Conservation (phyloP, 192 early-diverging fungal genomes). For the Coemansia javaensis region DNA sequence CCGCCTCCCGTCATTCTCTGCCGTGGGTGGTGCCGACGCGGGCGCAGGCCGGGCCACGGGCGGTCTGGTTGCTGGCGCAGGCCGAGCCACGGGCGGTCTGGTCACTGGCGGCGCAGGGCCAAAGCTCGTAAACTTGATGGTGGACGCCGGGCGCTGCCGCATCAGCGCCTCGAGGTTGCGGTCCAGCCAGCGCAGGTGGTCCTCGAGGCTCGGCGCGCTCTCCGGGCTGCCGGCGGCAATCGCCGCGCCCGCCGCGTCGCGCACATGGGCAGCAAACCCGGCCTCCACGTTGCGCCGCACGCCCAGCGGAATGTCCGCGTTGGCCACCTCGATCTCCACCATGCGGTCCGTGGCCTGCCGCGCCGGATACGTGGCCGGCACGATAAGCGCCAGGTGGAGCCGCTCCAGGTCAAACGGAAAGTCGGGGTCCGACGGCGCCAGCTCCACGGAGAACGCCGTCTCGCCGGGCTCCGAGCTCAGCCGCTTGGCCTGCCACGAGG, state of each 20-base stretch:
- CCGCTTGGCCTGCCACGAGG: conserved; percentile 25
- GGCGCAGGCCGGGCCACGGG: too few relatives aligned
- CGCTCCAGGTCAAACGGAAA: conserved; percentile 71
- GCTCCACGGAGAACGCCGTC: conserved; percentile 40
- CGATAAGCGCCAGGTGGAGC: conserved; percentile 56
- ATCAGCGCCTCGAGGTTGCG: conserved; percentile 58
- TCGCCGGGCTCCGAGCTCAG: conserved; percentile 32
- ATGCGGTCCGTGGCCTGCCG: conserved; percentile 23
- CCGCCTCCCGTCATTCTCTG: too few relatives aligned
- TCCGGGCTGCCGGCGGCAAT: conserved; percentile 17
- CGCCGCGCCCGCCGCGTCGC: conserved; percentile 13
- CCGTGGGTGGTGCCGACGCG: too few relatives aligned
- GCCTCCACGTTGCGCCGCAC: conserved; percentile 42
- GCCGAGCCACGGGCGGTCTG: too few relatives aligned
- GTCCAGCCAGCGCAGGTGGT: conserved; percentile 56
- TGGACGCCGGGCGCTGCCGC: conserved; percentile 57
- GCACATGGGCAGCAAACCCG: conserved; percentile 31
- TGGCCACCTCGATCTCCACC: conserved; percentile 32
- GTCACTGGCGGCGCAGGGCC: neutral
- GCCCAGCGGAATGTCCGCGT: conserved; percentile 37
- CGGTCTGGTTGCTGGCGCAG: too few relatives aligned
- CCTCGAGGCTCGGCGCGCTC: conserved; percentile 14
- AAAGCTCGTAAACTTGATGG: conserved; percentile 52
- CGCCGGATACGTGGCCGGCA: conserved; percentile 56
- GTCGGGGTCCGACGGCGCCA: conserved; percentile 64